Evolutionary conservation across 2,329 filamentous ascomycete genomes (phyloP).

Genomic region (Ilyonectria mors-panacis): DNA sequence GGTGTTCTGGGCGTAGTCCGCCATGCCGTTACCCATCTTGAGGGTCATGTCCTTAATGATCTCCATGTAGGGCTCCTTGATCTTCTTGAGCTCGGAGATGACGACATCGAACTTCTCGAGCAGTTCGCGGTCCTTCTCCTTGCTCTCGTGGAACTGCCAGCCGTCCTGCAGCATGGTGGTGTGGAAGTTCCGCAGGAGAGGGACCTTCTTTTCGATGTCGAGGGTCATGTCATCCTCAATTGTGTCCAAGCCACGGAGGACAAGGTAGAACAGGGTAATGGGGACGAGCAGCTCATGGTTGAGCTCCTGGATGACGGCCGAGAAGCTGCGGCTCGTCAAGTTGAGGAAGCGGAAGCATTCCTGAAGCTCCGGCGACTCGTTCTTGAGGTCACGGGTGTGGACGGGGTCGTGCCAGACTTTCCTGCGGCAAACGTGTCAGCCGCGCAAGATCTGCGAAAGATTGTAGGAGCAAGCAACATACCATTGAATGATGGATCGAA

Average conservation of each 20-base stretch:
- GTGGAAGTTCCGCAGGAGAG: slow-evolving; percentile 87
- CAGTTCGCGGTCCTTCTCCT: slow-evolving; percentile 95
- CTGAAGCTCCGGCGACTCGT: slow-evolving; percentile 81
- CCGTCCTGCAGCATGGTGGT: slow-evolving; percentile 84
- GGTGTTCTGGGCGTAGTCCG: slow-evolving; percentile 90
- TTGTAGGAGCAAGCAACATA: slow-evolving; percentile 58
- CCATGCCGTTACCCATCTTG: slow-evolving; percentile 99
- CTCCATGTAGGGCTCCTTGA: slow-evolving; percentile 86
- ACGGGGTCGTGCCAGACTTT: slow-evolving; percentile 98
- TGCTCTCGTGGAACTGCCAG: slow-evolving; percentile 90
- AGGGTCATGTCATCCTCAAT: slow-evolving; percentile 99
- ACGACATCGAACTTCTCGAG: slow-evolving; percentile 94
- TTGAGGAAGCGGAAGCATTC: slow-evolving; percentile 91
- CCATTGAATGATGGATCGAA: slow-evolving; percentile 92
- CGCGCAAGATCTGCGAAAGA: not conserved
- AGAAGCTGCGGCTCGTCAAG: slow-evolving; percentile 92
- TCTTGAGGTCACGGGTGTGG: slow-evolving; percentile 82
- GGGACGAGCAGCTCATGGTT: slow-evolving; percentile 94
- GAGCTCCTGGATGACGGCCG: slow-evolving; percentile 93
- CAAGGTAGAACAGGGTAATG: slow-evolving; percentile 92
- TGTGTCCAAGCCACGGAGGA: slow-evolving; percentile 94
- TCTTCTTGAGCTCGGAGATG: slow-evolving; percentile 86
- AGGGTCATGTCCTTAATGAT: slow-evolving; percentile 94
- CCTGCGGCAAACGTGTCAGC: slow-evolving; percentile 65
- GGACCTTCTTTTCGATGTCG: slow-evolving; percentile 84